Conservation (phyloP, 2,329 filamentous ascomycete species). For the Diplodia seriata region DNA sequence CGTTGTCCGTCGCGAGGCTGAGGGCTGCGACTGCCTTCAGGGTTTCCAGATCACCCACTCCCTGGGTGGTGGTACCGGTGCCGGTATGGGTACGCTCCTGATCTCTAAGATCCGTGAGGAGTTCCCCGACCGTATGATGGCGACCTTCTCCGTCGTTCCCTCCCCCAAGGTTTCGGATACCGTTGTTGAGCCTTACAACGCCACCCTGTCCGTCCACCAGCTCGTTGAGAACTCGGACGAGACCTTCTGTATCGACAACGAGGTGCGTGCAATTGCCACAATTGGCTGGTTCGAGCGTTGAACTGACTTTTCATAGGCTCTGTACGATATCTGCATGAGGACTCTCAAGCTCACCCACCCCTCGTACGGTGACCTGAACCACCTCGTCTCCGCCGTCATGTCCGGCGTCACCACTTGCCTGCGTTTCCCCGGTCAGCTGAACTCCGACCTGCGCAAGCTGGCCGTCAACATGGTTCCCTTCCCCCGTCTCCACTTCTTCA, state of each 20-base stretch:
- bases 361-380: conserved; percentile 98
- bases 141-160: conserved; percentile 98
- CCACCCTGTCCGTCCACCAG: conserved; percentile 98
- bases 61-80: conserved; percentile 99
- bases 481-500: conserved; percentile 99
- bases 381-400: conserved; percentile 99
- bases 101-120: conserved; percentile 99
- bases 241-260: conserved; percentile 99
- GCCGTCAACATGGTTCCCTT: conserved; percentile 99
- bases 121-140: conserved; percentile 99
- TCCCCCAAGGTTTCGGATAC: conserved; percentile 99
- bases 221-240: conserved; percentile 99
- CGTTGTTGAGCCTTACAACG: conserved; percentile 99
- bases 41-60: conserved; percentile 99
- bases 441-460: conserved; percentile 99
- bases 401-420: conserved; percentile 98
- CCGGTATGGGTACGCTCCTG: conserved; percentile 98
- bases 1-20: conserved; percentile 97
- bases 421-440: conserved; percentile 99
- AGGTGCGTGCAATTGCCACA: conserved; percentile 59
- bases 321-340: conserved; percentile 99
- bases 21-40: conserved; percentile 99
- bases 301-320: conserved; percentile 62
- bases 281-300: conserved; percentile 28
- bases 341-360: conserved; percentile 98